A percentile compares a stretch with the other conserved stretches of the same genome.
Conservation (phyloP, 2,329 filamentous ascomycete species). For the Aspergillus ibericus region DNA sequence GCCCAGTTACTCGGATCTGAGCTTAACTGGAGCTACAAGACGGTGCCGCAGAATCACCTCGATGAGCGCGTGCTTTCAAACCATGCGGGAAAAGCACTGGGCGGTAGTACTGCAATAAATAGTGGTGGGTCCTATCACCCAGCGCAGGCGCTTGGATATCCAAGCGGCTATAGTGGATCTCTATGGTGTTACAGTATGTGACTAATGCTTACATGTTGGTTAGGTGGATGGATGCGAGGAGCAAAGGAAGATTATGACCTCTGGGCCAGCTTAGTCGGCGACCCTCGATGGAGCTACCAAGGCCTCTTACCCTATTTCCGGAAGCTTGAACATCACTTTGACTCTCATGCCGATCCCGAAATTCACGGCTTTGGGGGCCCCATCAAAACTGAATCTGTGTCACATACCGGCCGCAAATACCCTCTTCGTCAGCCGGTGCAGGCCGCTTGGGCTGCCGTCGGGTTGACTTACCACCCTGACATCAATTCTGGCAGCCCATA, state of each 20-base stretch:
- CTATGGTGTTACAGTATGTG: slow-evolving; percentile 19
- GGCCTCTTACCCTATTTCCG: slow-evolving; percentile 23
- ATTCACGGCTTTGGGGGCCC: slow-evolving; percentile 23
- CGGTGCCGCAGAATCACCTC: slow-evolving; percentile 30
- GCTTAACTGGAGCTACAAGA: slow-evolving; percentile 32
- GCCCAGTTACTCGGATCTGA: slow-evolving; percentile 25
- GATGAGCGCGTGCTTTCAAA: slow-evolving; percentile 27
- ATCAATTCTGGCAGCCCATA: slow-evolving; percentile 13
- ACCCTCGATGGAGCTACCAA: slow-evolving; percentile 24
- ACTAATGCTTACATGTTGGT: background rate
- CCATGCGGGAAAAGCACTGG: slow-evolving; percentile 30
- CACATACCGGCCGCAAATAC: slow-evolving; percentile 11
- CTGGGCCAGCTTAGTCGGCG: slow-evolving; percentile 20
- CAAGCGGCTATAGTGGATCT: background rate
- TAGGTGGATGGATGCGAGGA: slow-evolving; percentile 19
- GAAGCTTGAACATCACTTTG: slow-evolving; percentile 10
- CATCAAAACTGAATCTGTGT: slow-evolving; percentile 16
- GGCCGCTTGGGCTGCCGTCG: slow-evolving; percentile 3
- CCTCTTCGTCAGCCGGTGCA: slow-evolving; percentile 10
- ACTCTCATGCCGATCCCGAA: slow-evolving; percentile 1
- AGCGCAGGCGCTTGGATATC: too few species aligned
- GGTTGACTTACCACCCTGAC: slow-evolving; percentile 1
- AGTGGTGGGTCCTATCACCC: slow-evolving; percentile 19
- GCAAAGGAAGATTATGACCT: slow-evolving; percentile 21
- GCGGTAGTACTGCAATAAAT: slow-evolving; percentile 32